Evolutionary conservation across 129 eudicot species (phyloP), one percentile per base, ranked within the genome.

Genomic region (Centaurea solstitialis): DNA sequence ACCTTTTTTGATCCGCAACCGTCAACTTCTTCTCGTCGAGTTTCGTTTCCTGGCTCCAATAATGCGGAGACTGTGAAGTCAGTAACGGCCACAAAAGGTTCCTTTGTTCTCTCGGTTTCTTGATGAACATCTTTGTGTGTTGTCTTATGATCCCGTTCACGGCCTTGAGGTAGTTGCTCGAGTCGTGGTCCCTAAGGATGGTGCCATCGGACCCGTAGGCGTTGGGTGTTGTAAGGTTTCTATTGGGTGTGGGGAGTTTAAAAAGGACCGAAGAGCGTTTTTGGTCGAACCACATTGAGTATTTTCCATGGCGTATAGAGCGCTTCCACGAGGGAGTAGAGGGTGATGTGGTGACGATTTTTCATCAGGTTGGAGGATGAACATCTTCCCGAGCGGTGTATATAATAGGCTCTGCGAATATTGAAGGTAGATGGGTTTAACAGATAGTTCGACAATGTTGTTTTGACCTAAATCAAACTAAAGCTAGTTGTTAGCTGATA

Each of bases 131-230:
- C 76, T 87, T 88, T 38, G 89, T 90, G n/a, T 89, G 87, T 35
- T 87, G 88, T 73, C 93, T 83, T 71, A 92, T 88, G 79, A 90
- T 92, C 20, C 90, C 90, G 57, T 90, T 90, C 38, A 92, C 81
- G 6, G 97, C 97, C 85, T 92, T 94, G 4, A 90, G 72, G 79
- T 95, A 95, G 92, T 92, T 92, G 90, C 94, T 92, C 12, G 97
- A 90, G 79, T 95, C 97, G 35, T 95, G 99, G 90, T 95, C 97
- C 84, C 99, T 86, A 5, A 86, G 80, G 47, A 95, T 92, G 13
- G 97, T 89, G 21, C 99, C 99, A 59, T 92, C 93, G 0, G 97
- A 81, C 1, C 99, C 99, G 18, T 95, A 95, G n/a, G 99, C 99
- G 15, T 78, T 0, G 94, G 97, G 66, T 95, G 86, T 65, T 91